A percentile compares a stretch with the other conserved stretches of the same genome.
Evolutionary conservation across 768 basidiomycete species (phyloP).

Genomic region (Leucosporidium scottii): DNA sequence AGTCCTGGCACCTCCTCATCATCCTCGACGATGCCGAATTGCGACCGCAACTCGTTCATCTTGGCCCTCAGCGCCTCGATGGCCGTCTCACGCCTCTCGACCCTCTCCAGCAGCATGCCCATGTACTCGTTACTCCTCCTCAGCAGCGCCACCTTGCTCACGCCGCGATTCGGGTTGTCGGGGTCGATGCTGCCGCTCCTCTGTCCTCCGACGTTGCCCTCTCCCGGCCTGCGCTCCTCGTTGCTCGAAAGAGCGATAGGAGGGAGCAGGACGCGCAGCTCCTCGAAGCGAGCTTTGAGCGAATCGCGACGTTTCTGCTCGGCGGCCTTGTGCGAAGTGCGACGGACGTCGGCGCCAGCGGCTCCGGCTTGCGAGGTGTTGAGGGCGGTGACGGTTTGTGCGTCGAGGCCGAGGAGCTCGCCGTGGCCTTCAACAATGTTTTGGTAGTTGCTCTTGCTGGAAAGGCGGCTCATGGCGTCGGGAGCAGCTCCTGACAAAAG

Average conservation of each 20-base stretch:
- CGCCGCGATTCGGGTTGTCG: constrained; percentile 36
- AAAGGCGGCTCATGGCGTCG: constrained; percentile 32
- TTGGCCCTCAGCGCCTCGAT: constrained; percentile 25
- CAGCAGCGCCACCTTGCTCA: constrained; percentile 38
- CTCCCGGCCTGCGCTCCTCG: constrained; percentile 35
- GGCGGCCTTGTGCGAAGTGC: constrained; percentile 68
- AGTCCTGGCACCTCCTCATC: constrained; percentile 21
- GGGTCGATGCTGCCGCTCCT: constrained; percentile 33
- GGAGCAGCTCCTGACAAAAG: constrained; percentile 19
- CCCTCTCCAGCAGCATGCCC: constrained; percentile 31
- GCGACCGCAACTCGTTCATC: constrained; percentile 11
- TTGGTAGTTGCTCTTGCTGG: constrained; percentile 33
- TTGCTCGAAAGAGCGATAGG: constrained; percentile 27
- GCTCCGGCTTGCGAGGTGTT: background rate
- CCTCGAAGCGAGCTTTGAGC: constrained; percentile 75
- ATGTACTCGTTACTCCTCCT: constrained; percentile 38
- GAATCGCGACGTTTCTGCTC: constrained; percentile 97
- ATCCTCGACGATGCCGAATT: constrained; percentile 5
- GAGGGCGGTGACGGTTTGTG: constrained; percentile 4
- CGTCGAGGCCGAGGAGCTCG: constrained; percentile 12
- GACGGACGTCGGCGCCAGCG: constrained; percentile 11
- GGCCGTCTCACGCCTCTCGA: constrained; percentile 29
- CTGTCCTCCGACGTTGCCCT: constrained; percentile 39
- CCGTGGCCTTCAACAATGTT: constrained; percentile 30
- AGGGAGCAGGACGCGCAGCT: constrained; percentile 60